Percentiles rank a stretch among this genome's conserved stretches.
Evolutionary conservation across 2,329 filamentous ascomycete genomes (phyloP).

Genomic region (Xylaria sp.): DNA sequence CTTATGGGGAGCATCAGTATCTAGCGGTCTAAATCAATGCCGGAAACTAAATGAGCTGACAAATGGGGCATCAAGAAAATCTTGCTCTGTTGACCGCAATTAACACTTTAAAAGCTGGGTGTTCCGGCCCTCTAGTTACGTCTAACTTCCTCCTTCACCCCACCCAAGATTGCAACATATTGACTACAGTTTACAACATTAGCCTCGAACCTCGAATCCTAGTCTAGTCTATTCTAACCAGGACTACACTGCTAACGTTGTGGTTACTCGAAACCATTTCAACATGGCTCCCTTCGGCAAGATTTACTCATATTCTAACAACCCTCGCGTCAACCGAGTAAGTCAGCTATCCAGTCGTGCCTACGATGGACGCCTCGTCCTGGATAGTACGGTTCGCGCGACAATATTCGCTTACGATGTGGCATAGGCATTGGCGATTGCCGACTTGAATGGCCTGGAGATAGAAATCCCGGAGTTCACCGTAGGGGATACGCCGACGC

Average conservation of each 20-base stretch:
- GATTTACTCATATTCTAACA: constrained; percentile 46
- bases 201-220: not conserved
- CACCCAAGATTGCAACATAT: constrained; percentile 23
- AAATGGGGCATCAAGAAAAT: not conserved
- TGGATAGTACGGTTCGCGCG: not conserved
- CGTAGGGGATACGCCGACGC: constrained; percentile 49
- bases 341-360: constrained; percentile 21
- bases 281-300: constrained; percentile 49
- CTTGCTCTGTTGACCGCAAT: not conserved
- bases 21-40: not conserved
- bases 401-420: constrained; percentile 11
- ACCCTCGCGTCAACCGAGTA: constrained; percentile 47
- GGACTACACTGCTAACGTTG: not conserved
- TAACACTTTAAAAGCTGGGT: constrained; percentile 5
- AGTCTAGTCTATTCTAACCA: not conserved
- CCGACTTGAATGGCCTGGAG: constrained; percentile 48
- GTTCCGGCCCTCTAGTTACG: not conserved
- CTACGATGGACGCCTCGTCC: not conserved
- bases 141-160: not conserved
- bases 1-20: not conserved
- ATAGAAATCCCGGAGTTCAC: constrained; percentile 46
- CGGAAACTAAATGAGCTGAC: constrained; percentile 3
- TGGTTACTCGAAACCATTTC: not conserved
- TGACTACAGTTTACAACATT: constrained; percentile 8
- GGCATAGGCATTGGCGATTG: constrained; percentile 43